Evolutionary conservation across 2,329 filamentous ascomycete genomes (phyloP), one percentile per base, ranked within the genome.

Genomic region (Cladophialophora psammophila): DNA sequence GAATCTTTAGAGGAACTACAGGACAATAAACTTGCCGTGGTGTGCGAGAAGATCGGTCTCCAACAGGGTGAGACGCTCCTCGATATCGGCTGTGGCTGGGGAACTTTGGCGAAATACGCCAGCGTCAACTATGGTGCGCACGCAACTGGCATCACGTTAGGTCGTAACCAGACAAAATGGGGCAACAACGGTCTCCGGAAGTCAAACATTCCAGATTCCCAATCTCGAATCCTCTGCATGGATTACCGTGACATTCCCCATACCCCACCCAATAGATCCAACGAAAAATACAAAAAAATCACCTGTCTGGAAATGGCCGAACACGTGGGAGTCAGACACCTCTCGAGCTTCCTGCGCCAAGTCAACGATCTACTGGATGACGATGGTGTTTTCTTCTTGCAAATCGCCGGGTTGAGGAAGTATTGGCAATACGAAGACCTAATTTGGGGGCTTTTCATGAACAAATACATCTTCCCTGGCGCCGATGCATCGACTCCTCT

Each of bases 391-490:
- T 96, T 98, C 85, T 97, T 95, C 87, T 86, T 98, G 68, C 95
- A 98, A 81, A 93, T 96, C 75, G 93, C 94, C 74, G 95, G 95
- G 82, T 87, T 99, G 69, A 91, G 95, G 74, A 96, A 96, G 84
- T 85, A 87, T 71, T 98, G 95, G 95, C 95, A 98, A 81, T 98
- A 97, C 77, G 94, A 98, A 85, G 94, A 98, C 82, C 87, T 97
- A 60, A 91, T 94, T 80, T 98, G 95, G 95, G 95, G 95, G 78
- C 87, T 98, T 55, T 98, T 97, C 87, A 96, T 98, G 93, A 98
- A 98, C 90, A 97, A 97, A 85, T 97, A 98, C 81, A 86, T 98
- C 79, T 98, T 98, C 87, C 95, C 94, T 38, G 95, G 95, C 78
- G 95, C 95, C 60, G 95, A 98, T 78, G 95, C 95, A 60, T 96